Conservation (phyloP, 148 eudicot species). For the Cornus florida region DNA sequence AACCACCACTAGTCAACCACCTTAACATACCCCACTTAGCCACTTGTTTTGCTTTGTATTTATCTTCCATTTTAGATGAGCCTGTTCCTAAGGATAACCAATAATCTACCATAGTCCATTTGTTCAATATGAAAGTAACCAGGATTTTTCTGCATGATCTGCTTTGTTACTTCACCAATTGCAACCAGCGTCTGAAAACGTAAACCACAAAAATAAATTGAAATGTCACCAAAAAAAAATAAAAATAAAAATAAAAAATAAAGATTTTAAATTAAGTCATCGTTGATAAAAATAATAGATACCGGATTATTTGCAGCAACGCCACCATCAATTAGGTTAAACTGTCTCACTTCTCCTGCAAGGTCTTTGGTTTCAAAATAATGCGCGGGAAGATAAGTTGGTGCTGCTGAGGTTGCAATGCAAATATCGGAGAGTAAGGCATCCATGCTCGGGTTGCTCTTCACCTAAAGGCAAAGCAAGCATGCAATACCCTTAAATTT, state of each 20-base stretch:
- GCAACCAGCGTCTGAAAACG: conserved; percentile 24
- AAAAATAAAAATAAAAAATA: too few species aligned
- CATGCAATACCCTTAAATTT: too few species aligned
- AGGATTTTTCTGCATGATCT: neutral
- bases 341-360: conserved; percentile 8
- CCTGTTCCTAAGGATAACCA: conserved; percentile 29
- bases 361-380: conserved; percentile 16
- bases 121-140: conserved; percentile 10
- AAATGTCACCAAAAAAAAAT: too few species aligned
- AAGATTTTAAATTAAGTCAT: too few species aligned
- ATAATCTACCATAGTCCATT: conserved; percentile 18
- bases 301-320: conserved; percentile 32
- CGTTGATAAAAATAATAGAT: too few species aligned
- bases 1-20: neutral
- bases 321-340: conserved; percentile 31
- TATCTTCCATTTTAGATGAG: conserved; percentile 13
- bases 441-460: neutral
- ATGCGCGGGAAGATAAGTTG: conserved; percentile 38
- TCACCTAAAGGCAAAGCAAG: conserved; percentile 12
- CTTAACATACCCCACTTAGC: conserved; percentile 20
- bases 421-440: conserved; percentile 28
- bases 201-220: neutral
- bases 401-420: conserved; percentile 46
- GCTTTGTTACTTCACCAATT: conserved; percentile 19
- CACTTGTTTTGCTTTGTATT: conserved; percentile 21